Percentiles rank a stretch among this genome's conserved stretches.
These are phyloP conservation scores for Flaveria sonorensis DNA, from an alignment of 129 eudicot species.

Conservation along the genomic window DNA sequence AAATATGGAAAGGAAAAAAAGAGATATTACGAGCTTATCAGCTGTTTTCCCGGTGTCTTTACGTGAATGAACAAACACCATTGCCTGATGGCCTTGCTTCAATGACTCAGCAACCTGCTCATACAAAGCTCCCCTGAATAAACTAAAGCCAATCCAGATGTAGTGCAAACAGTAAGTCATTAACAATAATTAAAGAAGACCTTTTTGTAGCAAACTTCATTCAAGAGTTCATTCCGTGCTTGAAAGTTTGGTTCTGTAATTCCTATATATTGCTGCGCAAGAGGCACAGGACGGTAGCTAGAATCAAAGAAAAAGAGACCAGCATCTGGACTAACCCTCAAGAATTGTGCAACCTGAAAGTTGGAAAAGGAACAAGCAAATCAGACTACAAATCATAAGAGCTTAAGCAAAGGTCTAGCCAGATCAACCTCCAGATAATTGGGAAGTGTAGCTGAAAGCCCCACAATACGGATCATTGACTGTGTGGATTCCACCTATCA, in stretches of 20 bases:
- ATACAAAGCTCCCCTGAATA: constrained; percentile 17
- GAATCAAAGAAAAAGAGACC: constrained; percentile 98
- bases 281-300: constrained; percentile 99
- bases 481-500: constrained; percentile 95
- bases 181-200: constrained; percentile 34
- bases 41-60: constrained; percentile 98
- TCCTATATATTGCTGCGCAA: constrained; percentile 94
- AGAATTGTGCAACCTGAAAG: constrained; percentile 88
- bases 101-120: constrained; percentile 77
- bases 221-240: constrained; percentile 76
- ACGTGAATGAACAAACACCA: constrained; percentile 98
- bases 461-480: constrained; percentile 96
- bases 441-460: constrained; percentile 97
- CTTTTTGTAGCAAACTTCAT: constrained; percentile 88
- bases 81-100: constrained; percentile 86
- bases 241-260: constrained; percentile 72
- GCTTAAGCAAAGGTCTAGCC: neutral
- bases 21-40: constrained; percentile 64
- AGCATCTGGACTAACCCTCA: constrained; percentile 88
- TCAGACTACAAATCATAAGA: constrained; percentile 9
- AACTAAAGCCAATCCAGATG: constrained; percentile 23
- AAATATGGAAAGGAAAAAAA: constrained; percentile 14
- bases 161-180: neutral
- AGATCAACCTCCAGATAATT: constrained; percentile 85
- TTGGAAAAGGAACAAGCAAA: constrained; percentile 10